Evolutionary conservation across 129 eudicot genomes (phyloP).

Genomic region (Dittrichia graveolens): DNA sequence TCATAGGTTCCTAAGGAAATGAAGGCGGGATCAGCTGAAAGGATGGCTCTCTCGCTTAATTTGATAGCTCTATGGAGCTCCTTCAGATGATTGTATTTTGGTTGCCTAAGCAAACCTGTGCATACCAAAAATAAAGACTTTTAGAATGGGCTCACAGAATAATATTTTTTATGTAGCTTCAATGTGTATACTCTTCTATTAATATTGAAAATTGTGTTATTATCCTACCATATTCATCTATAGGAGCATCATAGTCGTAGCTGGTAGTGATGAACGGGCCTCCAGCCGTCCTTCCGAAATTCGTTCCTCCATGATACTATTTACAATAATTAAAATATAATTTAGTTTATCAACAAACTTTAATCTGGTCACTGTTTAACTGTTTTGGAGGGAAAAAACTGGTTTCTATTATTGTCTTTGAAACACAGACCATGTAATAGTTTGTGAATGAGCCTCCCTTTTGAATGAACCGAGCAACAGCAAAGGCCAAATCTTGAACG

Average conservation of each 20-base stretch:
- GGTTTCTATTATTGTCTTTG: neutral
- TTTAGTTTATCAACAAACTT: neutral
- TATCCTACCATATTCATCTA: slow-evolving; percentile 88
- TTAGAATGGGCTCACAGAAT: neutral
- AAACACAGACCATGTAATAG: slow-evolving; percentile 76
- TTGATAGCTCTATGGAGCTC: slow-evolving; percentile 76
- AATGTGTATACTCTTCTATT: neutral
- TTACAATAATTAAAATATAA: neutral
- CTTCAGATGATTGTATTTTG: slow-evolving; percentile 74
- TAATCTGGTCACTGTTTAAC: neutral
- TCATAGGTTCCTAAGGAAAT: slow-evolving; percentile 66
- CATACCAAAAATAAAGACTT: slow-evolving; percentile 2
- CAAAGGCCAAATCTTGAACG: slow-evolving; percentile 92
- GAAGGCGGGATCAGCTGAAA: slow-evolving; percentile 65
- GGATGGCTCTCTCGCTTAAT: slow-evolving; percentile 64
- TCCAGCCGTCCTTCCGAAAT: slow-evolving; percentile 97
- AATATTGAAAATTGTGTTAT: no score
- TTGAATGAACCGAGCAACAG: slow-evolving; percentile 82
- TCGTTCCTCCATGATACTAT: slow-evolving; percentile 97
- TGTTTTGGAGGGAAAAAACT: no score
- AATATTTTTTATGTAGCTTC: neutral
- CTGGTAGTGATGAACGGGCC: slow-evolving; percentile 99
- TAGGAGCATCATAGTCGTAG: slow-evolving; percentile 98
- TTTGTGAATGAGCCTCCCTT: slow-evolving; percentile 92
- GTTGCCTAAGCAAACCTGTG: slow-evolving; percentile 76